Conservation (phyloP, 495 filamentous ascomycete genomes). For the Amniculicola lignicola region DNA sequence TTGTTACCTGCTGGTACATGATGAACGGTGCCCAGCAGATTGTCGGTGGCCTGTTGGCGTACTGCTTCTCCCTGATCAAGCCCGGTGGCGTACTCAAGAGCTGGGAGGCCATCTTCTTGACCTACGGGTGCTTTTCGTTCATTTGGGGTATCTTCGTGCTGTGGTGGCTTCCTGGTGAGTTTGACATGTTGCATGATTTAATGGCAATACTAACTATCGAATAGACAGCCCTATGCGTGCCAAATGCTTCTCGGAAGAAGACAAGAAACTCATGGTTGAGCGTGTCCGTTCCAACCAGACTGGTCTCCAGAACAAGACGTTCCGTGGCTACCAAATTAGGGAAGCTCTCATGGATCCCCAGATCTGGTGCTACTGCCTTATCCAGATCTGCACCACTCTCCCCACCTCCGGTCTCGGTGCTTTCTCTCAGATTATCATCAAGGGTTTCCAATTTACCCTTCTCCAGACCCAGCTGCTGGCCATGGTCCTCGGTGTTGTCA, state of each 20-base stretch:
- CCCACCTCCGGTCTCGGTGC: slow-evolving; percentile 58
- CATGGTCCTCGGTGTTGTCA: slow-evolving; percentile 65
- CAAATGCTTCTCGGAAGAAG: slow-evolving; percentile 37
- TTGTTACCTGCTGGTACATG: slow-evolving; percentile 60
- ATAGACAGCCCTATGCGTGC: slow-evolving; percentile 40
- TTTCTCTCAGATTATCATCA: slow-evolving; percentile 61
- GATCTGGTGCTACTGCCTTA: slow-evolving; percentile 60
- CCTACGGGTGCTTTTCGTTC: slow-evolving; percentile 55
- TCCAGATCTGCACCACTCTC: slow-evolving; percentile 57
- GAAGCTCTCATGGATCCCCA: slow-evolving; percentile 62
- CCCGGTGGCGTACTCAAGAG: slow-evolving; percentile 44
- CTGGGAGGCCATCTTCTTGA: slow-evolving; percentile 61
- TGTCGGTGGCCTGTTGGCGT: slow-evolving; percentile 52
- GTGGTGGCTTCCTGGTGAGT: slow-evolving; percentile 32
- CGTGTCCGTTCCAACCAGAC: slow-evolving; percentile 35
- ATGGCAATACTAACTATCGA: not conserved
- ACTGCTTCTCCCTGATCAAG: slow-evolving; percentile 56
- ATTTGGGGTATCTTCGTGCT: slow-evolving; percentile 47
- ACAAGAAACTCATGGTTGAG: slow-evolving; percentile 54
- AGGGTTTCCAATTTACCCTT: slow-evolving; percentile 60
- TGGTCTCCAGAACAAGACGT: slow-evolving; percentile 36
- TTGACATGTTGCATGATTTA: not conserved
- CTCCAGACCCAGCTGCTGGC: slow-evolving; percentile 51
- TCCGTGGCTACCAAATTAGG: slow-evolving; percentile 47
- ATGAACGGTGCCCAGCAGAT: slow-evolving; percentile 34